phyloP scores from a whole-genome alignment of 805 yeast genomes.

The Ogataea pini region DNA sequence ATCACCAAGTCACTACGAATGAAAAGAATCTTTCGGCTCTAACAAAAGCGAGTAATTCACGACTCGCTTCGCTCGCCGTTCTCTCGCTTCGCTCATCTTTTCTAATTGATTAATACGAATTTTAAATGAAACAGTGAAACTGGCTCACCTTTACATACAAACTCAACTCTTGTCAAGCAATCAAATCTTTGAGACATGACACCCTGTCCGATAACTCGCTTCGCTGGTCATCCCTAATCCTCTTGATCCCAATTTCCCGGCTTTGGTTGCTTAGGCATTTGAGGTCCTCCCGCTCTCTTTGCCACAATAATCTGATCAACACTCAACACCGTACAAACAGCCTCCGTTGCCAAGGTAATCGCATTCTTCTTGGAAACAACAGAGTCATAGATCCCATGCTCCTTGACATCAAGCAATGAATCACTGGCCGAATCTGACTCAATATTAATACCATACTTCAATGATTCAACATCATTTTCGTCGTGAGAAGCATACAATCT shows the following conservation, averaged over 20 bases:
- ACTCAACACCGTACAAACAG: slow-evolving; percentile 84
- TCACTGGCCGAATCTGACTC: slow-evolving; percentile 63
- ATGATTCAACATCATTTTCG: slow-evolving; percentile 40
- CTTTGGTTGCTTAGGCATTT: slow-evolving; percentile 78
- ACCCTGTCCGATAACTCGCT: neutral
- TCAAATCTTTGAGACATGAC: too few species aligned
- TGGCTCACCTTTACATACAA: too few species aligned
- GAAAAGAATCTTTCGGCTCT: too few species aligned
- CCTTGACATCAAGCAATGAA: slow-evolving; percentile 71
- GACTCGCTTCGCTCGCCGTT: too few species aligned
- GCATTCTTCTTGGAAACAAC: slow-evolving; percentile 82
- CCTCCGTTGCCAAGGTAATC: slow-evolving; percentile 91
- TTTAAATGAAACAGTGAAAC: too few species aligned
- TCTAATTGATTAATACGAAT: too few species aligned
- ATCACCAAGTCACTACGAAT: too few species aligned
- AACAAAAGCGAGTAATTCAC: too few species aligned
- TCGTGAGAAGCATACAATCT: slow-evolving; percentile 87
- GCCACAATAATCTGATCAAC: slow-evolving; percentile 99
- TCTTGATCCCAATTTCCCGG: slow-evolving; percentile 97
- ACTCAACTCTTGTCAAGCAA: too few species aligned
- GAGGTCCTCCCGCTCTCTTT: slow-evolving; percentile 98
- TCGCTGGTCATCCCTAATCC: slow-evolving; percentile 45
- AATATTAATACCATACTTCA: slow-evolving; percentile 67
- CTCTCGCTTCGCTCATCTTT: too few species aligned
- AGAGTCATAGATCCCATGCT: slow-evolving; percentile 74